Percentiles rank a stretch among this genome's conserved stretches.
Evolutionary conservation across 176 grass and related monocot species (phyloP).

Genomic region (Secale cereale): DNA sequence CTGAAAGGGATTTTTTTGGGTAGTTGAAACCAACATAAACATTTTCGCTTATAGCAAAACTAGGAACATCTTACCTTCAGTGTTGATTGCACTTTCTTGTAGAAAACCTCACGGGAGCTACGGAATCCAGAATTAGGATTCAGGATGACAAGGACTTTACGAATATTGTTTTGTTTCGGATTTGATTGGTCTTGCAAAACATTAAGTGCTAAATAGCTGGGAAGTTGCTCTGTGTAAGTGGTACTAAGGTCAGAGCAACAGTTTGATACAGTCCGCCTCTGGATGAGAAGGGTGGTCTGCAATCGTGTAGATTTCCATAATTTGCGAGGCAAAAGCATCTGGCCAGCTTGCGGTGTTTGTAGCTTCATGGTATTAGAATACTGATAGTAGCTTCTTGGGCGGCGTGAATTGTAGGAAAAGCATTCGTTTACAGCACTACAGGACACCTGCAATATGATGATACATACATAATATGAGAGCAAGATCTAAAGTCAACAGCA

Average conservation of each 20-base stretch:
- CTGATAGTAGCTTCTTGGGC: slow-evolving; percentile 25
- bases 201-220: slow-evolving; percentile 43
- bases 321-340: slow-evolving; percentile 35
- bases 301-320: slow-evolving; percentile 21
- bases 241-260: slow-evolving; percentile 50
- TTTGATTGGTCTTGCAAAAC: slow-evolving; percentile 49
- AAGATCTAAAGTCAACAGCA: background rate
- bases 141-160: slow-evolving; percentile 78
- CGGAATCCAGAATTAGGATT: slow-evolving; percentile 94
- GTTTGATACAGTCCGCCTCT: slow-evolving; percentile 18
- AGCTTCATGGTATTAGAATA: slow-evolving; percentile 11
- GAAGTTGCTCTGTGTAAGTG: slow-evolving; percentile 38
- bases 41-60: slow-evolving; percentile 10
- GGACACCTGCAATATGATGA: slow-evolving; percentile 29
- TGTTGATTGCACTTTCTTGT: slow-evolving; percentile 63
- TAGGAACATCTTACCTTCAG: slow-evolving; percentile 49
- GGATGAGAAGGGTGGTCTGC: slow-evolving; percentile 11
- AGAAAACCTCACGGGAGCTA: slow-evolving; percentile 78
- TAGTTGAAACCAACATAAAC: background rate
- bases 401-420: slow-evolving; percentile 12
- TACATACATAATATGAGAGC: background rate
- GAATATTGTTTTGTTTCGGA: slow-evolving; percentile 39
- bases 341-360: slow-evolving; percentile 19
- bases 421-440: slow-evolving; percentile 34
- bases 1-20: background rate